Percentiles rank a stretch among this genome's conserved stretches.
phyloP scores from a whole-genome alignment of 2,329 filamentous ascomycete species.

The Laburnicola sp. region DNA sequence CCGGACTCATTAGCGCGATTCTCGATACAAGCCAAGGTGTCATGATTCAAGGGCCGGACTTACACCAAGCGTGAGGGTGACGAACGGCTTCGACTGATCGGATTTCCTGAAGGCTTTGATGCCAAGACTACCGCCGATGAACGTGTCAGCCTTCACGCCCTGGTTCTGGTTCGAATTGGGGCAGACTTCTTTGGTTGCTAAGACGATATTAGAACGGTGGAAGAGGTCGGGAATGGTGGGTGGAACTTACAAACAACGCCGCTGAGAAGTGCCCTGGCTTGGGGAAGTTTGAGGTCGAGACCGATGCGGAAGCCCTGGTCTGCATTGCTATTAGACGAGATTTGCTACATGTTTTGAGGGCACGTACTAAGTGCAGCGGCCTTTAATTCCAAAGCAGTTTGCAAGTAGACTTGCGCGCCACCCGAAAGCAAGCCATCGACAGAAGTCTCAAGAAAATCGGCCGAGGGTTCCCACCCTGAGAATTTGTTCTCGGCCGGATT shows the following conservation, averaged over 20 bases:
- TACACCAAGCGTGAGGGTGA: conserved; percentile 19
- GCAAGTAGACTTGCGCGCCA: conserved; percentile 16
- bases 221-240: neutral
- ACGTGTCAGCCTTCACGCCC: conserved; percentile 14
- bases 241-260: conserved; percentile 17
- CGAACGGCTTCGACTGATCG: conserved; percentile 16
- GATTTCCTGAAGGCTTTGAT: conserved; percentile 15
- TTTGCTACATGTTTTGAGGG: neutral
- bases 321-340: conserved; percentile 4
- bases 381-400: conserved; percentile 20
- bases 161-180: conserved; percentile 11
- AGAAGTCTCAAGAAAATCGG: conserved; percentile 15
- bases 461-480: conserved; percentile 20
- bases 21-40: neutral
- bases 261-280: conserved; percentile 18
- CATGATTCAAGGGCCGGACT: neutral
- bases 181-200: conserved; percentile 20
- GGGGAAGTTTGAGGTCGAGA: conserved; percentile 19
- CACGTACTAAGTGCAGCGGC: conserved; percentile 14
- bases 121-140: conserved; percentile 16
- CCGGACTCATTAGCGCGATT: neutral
- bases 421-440: conserved; percentile 20
- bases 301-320: conserved; percentile 20
- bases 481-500: conserved; percentile 21
- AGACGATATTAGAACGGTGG: conserved; percentile 4